These are phyloP conservation scores for Albifimbria verrucaria DNA, from an alignment of 2,329 filamentous ascomycete species.

Conservation along the genomic window DNA sequence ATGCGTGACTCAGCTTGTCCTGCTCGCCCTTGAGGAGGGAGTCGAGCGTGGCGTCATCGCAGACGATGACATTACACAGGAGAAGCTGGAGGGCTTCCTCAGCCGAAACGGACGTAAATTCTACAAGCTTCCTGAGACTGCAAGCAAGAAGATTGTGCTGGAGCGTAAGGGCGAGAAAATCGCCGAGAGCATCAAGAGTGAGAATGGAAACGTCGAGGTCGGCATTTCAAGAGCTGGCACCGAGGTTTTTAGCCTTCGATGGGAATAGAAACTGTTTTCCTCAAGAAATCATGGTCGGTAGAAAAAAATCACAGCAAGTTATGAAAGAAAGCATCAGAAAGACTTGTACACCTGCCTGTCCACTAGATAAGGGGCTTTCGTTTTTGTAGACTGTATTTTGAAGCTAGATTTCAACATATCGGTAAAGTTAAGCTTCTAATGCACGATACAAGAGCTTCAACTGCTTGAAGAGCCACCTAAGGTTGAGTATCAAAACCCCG, in stretches of 20 bases:
- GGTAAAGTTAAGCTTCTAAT: too few relatives aligned
- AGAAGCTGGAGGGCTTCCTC: constrained; percentile 53
- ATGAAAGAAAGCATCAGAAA: too few relatives aligned
- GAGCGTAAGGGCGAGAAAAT: constrained; percentile 41
- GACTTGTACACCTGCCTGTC: too few relatives aligned
- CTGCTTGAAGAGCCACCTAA: too few relatives aligned
- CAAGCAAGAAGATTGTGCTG: constrained; percentile 28
- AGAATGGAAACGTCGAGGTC: constrained; percentile 37
- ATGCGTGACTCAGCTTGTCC: constrained; percentile 62
- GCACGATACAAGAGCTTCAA: too few relatives aligned
- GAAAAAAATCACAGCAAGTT: too few relatives aligned
- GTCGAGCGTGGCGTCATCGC: constrained; percentile 50
- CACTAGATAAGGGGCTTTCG: too few relatives aligned
- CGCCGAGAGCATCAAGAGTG: constrained; percentile 32
- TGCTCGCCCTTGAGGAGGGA: constrained; percentile 59
- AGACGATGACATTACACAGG: constrained; percentile 50
- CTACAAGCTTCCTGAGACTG: constrained; percentile 39
- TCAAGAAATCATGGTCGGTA: too few relatives aligned
- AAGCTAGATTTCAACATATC: too few relatives aligned
- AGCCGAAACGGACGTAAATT: constrained; percentile 51
- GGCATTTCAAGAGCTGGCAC: constrained; percentile 39
- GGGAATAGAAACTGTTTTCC: constrained; percentile 22
- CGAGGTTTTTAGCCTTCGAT: constrained; percentile 38
- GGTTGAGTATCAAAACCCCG: too few relatives aligned
- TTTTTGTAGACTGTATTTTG: too few relatives aligned